These are phyloP conservation scores for Trametes punicea DNA, from an alignment of 768 basidiomycete genomes.

Conservation along the genomic window DNA sequence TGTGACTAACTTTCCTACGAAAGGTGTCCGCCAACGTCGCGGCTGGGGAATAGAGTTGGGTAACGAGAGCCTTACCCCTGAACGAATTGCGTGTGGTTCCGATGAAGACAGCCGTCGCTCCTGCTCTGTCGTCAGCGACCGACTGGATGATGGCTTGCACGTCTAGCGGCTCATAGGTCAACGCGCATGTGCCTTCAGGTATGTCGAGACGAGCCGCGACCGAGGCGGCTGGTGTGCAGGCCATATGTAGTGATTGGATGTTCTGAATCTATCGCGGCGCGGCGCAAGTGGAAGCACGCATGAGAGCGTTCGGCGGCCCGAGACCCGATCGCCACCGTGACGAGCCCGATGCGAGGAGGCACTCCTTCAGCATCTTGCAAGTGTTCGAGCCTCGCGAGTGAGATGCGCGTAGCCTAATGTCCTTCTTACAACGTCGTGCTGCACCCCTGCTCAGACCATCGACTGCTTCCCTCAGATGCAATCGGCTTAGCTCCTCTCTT, in stretches of 20 bases:
- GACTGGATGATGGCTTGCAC: constrained; percentile 54
- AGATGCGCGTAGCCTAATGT: constrained; percentile 5
- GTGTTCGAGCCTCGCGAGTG: not conserved
- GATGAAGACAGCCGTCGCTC: constrained; percentile 74
- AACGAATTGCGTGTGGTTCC: constrained; percentile 87
- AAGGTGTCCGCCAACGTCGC: not conserved
- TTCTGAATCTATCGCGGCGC: not conserved
- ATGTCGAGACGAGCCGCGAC: constrained; percentile 41
- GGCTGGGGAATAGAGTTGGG: not conserved
- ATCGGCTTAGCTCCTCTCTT: constrained; percentile 19
- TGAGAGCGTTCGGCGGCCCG: not conserved
- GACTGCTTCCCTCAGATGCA: not conserved
- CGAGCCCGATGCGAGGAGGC: not conserved
- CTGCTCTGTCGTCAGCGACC: constrained; percentile 61
- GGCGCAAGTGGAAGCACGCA: not conserved
- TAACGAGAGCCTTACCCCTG: constrained; percentile 48
- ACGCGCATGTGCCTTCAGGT: constrained; percentile 47
- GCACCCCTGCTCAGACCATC: constrained; percentile 12
- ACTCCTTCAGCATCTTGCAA: not conserved
- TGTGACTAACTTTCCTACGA: constrained; percentile 50
- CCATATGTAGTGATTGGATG: not conserved
- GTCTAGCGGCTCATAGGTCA: constrained; percentile 61
- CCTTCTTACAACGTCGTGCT: constrained; percentile 16
- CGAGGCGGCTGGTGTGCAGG: constrained; percentile 31
- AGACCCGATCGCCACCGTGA: not conserved